Percentiles rank a stretch among this genome's conserved stretches.
Evolutionary conservation across 1,139 yeast species (phyloP).

Genomic region (Hyphopichia pseudoburtonii): DNA sequence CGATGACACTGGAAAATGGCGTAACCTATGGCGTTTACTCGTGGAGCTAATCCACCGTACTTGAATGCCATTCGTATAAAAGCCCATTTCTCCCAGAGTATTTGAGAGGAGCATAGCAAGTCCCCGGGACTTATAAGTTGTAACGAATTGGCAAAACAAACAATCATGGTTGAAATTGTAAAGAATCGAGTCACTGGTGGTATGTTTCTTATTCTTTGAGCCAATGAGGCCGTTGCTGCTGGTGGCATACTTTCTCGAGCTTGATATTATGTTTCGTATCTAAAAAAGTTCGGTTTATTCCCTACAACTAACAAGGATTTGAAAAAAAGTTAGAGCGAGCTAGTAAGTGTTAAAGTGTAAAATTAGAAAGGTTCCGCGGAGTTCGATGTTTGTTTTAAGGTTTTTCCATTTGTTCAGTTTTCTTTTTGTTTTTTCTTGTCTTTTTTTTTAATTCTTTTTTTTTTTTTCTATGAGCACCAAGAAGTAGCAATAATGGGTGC

Average conservation of each 20-base stretch:
- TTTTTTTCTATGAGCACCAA: no score
- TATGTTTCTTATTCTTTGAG: conserved; percentile 32
- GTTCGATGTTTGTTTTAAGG: no score
- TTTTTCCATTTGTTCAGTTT: no score
- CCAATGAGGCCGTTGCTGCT: conserved; percentile 15
- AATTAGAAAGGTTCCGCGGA: no score
- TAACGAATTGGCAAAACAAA: conserved; percentile 27
- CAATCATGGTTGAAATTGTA: conserved; percentile 35
- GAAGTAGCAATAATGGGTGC: no score
- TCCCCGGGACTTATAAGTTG: conserved; percentile 13
- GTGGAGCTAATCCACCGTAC: conserved; percentile 5
- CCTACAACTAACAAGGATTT: no score
- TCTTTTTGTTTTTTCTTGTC: no score
- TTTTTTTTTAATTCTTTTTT: no score
- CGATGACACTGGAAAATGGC: conserved; percentile 39
- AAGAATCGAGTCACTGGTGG: conserved; percentile 52
- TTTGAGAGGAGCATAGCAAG: conserved; percentile 12
- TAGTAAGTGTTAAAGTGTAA: no score
- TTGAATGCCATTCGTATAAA: conserved; percentile 4
- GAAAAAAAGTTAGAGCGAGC: no score
- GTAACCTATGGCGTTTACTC: conserved; percentile 8
- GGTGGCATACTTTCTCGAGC: neutral
- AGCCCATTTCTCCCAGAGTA: conserved; percentile 8
- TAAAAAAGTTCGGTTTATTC: neutral
- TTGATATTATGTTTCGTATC: neutral